Base-by-base conservation (phyloP, 345 rosid genomes). In the Populus euphratica region DNA sequence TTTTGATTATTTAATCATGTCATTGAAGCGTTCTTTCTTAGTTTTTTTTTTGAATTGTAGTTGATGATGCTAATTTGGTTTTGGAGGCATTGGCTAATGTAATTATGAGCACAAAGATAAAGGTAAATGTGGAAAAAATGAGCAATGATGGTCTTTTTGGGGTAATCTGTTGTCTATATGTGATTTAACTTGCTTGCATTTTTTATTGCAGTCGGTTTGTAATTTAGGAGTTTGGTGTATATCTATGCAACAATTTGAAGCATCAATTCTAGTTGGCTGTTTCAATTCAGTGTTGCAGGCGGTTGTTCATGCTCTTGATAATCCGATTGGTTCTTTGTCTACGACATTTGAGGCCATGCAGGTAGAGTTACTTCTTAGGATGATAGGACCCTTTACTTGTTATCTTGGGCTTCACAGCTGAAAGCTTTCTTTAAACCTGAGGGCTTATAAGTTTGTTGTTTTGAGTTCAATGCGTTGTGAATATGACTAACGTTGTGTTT, bases 301-400 rank as follows among this genome's bases (percentile, higher is more conserved):
- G 20, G 85, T 85, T 72, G 81, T 88, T 76, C 87, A 86, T 81
- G 90, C 90, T 49, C 82, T 90, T 39, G 89, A 88, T 76, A 87
- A 90, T 75, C 93, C 90, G 49, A 77, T 75, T 68, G 93, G 90
- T 21, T 90, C 93, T 49, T 70, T 88, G 73, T 90, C 91, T 50
- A 86, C 83, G 10, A 87, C 91, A 41, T 87, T 85, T 62, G 94
- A 90, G 86, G 90, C 90, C 66, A 73, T 87, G 66, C 88, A 87
- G 91, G 92, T 88, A 73, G 10, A 18, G 17, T 68, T 23, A 10
- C 74, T 74, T 63, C 25, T 47, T 66, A 47, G 47, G 14, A 6
- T 44, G 33, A n/a, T 67, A 21, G 16, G 38, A 35, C 21, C 18
- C 14, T 65, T 64, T 21, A 52, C 59, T 70, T 80, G 50, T 25